Evolutionary conservation across 192 early-diverging fungal genomes (phyloP), one percentile per base, ranked within the genome.

Genomic region (Coemansia sp.): DNA sequence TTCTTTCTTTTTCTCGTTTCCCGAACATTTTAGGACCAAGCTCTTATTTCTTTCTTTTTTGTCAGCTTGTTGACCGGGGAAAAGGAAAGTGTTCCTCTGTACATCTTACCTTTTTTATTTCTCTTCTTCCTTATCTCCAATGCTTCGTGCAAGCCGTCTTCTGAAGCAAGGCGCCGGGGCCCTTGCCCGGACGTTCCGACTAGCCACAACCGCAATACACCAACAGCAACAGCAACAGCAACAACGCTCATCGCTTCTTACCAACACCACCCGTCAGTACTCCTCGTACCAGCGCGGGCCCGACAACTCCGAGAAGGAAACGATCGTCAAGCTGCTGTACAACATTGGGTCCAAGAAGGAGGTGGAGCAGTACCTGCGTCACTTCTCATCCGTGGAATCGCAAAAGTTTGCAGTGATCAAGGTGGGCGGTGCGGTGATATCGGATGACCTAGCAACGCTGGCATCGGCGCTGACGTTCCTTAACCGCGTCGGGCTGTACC

Each of bases 341-440:
- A 99, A 98, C 81, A 98, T 99, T 83, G 98, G 96, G 42, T 98
- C 96, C 11, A 94, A 94, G 75, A 97, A 95, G 84, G 98, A 99
- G 71, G 96, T 98, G 19, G 95, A 99, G 75, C 95, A 97, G 86
- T 99, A 99, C 66, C 88, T 99, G 61, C 88, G 92, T 40, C 94
- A 95, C 70, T 99, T 99, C 76, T 93, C 95, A 1, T 94, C 93
- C 0, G 98, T 98, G 51, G 95, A 98, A 81, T 95, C 93, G 20
- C 98, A 99, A 87, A 96, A 98, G 85, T 99, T 99, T 84, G 98
- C 98, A 8, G 95, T 99, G 44, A 97, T 99, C 87, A 99, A 99
- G 81, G 97, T 99, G 22, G 95, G 93, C 62, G 95, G 95, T 4
- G 94, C 93, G 2, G 93, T 99, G n/a, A 82, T 99, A 57, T 93